Base-by-base conservation (phyloP, 106 monocot genomes). In the Amphibolis antarctica region DNA sequence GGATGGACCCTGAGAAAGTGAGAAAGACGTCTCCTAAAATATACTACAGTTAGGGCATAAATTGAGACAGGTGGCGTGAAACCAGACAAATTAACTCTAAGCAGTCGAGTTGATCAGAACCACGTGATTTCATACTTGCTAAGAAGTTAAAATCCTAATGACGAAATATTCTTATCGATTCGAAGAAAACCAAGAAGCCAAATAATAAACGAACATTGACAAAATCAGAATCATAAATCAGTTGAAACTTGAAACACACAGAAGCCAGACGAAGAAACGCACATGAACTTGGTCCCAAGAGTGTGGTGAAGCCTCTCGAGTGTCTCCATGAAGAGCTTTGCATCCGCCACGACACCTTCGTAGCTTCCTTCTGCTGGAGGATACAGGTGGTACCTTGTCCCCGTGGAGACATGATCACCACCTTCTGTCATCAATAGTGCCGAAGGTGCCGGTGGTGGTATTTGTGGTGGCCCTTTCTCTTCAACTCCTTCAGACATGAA, bases 211-310 rank as follows among this genome's bases (percentile, higher is more conserved):
- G 11, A 17, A 4, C 27, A 28, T 0, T 11, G 1, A 31, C 13
- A 49, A n/a, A n/a, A 17, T 17, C 13, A 49, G 29, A 10, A 31
- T 30, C 7, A 53, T 53, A 22, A 53, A 21, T 22, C 17, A 53
- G 53, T 51, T 53, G 53, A 53, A 53, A 24, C 17, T 50, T 5
- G 0, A 13, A 56, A 56, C 23, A 23, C 28, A 28, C 11, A n/a
- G 29, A 2, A 20, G 28, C 12, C 20, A 53, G 36, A 63, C 29
- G 5, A 62, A 29, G 55, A 29, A 62, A 26, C 85, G 57, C 46
- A 86, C 85, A 82, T 82, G 67, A 74, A 82, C 52, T 76, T 86
- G 2, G 82, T 86, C 5, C 71, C 76, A 64, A 86, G 72, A 12
- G 61, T 64, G 0, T 62, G 49, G 55, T 86, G 85, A 49, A 86